Percentiles rank a stretch among this genome's conserved stretches.
phyloP scores from a whole-genome alignment of 148 eudicot genomes.

The Gaultheria prostrata region DNA sequence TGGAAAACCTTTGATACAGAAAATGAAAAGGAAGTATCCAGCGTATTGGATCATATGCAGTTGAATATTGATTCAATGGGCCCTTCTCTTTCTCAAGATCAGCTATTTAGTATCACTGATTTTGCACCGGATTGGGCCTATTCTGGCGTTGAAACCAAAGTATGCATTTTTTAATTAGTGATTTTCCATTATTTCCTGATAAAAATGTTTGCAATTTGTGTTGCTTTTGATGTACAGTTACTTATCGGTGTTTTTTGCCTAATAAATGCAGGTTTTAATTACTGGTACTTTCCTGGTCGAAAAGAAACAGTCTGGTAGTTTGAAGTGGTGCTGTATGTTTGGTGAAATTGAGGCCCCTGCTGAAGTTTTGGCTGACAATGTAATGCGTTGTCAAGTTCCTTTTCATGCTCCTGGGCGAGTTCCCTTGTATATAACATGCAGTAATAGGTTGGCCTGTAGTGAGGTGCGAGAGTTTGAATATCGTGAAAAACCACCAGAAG shows the following conservation, averaged over 20 bases:
- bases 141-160: conserved; percentile 47
- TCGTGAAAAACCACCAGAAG: conserved; percentile 18
- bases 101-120: conserved; percentile 61
- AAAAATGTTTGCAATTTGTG: not conserved
- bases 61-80: conserved; percentile 48
- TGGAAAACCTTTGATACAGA: conserved; percentile 51
- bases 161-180: conserved; percentile 9
- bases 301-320: conserved; percentile 11
- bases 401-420: conserved; percentile 41
- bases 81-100: conserved; percentile 66
- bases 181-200: not conserved
- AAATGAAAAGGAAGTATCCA: conserved; percentile 42
- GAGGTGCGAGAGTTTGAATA: conserved; percentile 63
- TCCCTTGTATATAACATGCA: conserved; percentile 54
- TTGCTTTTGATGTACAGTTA: not conserved
- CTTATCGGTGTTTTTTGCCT: not conserved
- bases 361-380: conserved; percentile 36
- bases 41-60: conserved; percentile 27
- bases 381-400: conserved; percentile 50
- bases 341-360: conserved; percentile 60
- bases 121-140: conserved; percentile 57
- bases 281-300: conserved; percentile 18
- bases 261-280: conserved; percentile 16
- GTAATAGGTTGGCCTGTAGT: conserved; percentile 61
- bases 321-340: conserved; percentile 57